These are phyloP conservation scores for Ogataea hybrid DNA, from an alignment of 1,139 yeast species.

Conservation along the genomic window DNA sequence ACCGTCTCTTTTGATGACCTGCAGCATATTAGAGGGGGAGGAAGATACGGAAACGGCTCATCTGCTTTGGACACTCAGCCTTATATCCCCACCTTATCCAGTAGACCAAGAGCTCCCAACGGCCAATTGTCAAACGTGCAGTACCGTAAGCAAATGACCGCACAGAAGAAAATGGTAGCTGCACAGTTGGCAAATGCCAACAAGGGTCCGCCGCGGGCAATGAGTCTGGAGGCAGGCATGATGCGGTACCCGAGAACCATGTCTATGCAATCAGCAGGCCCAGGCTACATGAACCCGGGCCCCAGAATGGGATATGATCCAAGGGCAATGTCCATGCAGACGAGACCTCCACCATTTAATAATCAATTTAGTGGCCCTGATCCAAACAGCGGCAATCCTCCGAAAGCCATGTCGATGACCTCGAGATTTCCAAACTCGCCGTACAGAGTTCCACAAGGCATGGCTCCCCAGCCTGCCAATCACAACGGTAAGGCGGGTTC, in stretches of 20 bases:
- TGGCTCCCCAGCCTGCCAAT: not conserved
- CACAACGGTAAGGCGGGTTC: not conserved
- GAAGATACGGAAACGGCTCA: constrained; percentile 48
- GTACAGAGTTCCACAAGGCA: not conserved
- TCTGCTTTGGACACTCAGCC: constrained; percentile 59
- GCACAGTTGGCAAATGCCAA: constrained; percentile 17
- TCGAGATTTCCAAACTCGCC: constrained; percentile 5
- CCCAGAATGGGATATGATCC: constrained; percentile 15
- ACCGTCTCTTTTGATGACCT: constrained; percentile 63
- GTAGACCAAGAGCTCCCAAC: constrained; percentile 27
- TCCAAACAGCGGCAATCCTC: constrained; percentile 15
- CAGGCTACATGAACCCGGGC: constrained; percentile 22
- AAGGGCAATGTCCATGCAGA: constrained; percentile 22
- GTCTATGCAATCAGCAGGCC: constrained; percentile 22
- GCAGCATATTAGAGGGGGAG: constrained; percentile 59
- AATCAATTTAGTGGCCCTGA: constrained; percentile 7
- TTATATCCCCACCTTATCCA: constrained; percentile 62
- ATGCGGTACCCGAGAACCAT: constrained; percentile 35
- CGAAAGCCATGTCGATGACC: constrained; percentile 32
- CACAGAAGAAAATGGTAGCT: constrained; percentile 58
- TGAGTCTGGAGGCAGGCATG: constrained; percentile 47
- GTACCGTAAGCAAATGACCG: constrained; percentile 67
- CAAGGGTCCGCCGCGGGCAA: constrained; percentile 45
- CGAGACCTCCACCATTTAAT: constrained; percentile 13
- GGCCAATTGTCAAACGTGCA: constrained; percentile 45